These are phyloP conservation scores for Scutellaria barbata DNA, from an alignment of 257 asterid species.

Conservation along the genomic window DNA sequence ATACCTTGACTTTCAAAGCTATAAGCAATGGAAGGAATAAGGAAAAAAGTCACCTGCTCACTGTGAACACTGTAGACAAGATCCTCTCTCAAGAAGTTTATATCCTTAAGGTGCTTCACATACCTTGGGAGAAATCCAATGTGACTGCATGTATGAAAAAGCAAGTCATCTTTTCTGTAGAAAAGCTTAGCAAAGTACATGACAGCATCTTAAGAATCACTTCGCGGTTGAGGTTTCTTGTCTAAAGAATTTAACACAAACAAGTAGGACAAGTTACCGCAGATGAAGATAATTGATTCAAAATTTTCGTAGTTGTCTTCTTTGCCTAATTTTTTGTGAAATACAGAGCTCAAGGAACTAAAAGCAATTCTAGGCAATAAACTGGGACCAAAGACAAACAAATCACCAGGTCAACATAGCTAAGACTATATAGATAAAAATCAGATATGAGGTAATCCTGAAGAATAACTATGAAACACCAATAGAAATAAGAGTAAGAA, in stretches of 20 bases:
- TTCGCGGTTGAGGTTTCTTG: neutral
- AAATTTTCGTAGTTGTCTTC: neutral
- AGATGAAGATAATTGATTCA: slow-evolving; percentile 2
- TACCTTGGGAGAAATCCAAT: slow-evolving; percentile 78
- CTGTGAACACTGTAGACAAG: slow-evolving; percentile 81
- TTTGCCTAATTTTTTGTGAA: slow-evolving; percentile 8
- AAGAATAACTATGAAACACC: neutral
- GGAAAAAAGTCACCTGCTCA: slow-evolving; percentile 66
- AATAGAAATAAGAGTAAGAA: neutral
- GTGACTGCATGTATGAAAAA: slow-evolving; percentile 59
- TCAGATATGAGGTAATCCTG: neutral
- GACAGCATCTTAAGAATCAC: slow-evolving; percentile 2
- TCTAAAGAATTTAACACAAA: slow-evolving; percentile 9
- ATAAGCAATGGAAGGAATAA: slow-evolving; percentile 11
- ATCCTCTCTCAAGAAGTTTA: slow-evolving; percentile 85
- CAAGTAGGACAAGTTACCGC: neutral
- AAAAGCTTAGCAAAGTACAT: slow-evolving; percentile 24
- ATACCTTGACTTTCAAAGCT: neutral
- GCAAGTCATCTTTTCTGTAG: slow-evolving; percentile 31
- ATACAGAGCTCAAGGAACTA: slow-evolving; percentile 18
- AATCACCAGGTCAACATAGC: neutral
- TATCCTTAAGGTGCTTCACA: slow-evolving; percentile 73
- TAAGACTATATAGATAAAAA: neutral
- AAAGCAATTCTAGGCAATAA: slow-evolving; percentile 11
- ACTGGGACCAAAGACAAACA: slow-evolving; percentile 21